A percentile compares a stretch with the other conserved stretches of the same genome.
These are phyloP conservation scores for Mortierella sp. DNA, from an alignment of 371 early-diverging fungal species.

Conservation along the genomic window DNA sequence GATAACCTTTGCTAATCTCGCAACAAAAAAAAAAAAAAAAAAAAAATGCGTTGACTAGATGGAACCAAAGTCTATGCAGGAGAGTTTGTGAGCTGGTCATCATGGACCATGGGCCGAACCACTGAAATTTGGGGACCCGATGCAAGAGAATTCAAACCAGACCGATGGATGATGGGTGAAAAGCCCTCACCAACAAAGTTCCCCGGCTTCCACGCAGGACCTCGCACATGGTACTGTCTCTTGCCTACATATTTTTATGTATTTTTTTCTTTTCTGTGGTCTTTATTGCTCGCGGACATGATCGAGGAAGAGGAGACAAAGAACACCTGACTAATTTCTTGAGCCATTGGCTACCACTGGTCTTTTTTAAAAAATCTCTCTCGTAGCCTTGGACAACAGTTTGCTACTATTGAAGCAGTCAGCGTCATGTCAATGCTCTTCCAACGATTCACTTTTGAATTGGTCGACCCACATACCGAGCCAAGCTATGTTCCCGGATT, in stretches of 20 bases:
- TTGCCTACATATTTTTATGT: neutral
- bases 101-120: conserved; percentile 63
- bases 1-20: neutral
- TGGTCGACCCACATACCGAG: conserved; percentile 44
- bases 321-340: neutral
- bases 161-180: conserved; percentile 66
- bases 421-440: conserved; percentile 59
- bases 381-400: conserved; percentile 56
- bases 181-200: conserved; percentile 50
- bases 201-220: conserved; percentile 73
- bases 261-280: neutral
- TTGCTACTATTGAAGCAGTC: conserved; percentile 66
- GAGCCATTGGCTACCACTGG: too few relatives aligned
- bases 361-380: neutral
- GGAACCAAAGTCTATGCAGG: conserved; percentile 69
- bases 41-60: conserved; percentile 37
- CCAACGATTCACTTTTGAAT: conserved; percentile 58
- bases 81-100: conserved; percentile 63
- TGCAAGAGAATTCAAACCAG: conserved; percentile 66
- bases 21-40: neutral
- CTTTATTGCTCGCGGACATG: neutral
- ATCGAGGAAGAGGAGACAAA: neutral
- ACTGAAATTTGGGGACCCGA: conserved; percentile 69
- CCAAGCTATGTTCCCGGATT: conserved; percentile 35
- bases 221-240: conserved; percentile 68